A percentile compares a stretch with the other conserved stretches of the same genome.
phyloP scores from a whole-genome alignment of 129 eudicot genomes.

The Oenanthe sinensis region DNA sequence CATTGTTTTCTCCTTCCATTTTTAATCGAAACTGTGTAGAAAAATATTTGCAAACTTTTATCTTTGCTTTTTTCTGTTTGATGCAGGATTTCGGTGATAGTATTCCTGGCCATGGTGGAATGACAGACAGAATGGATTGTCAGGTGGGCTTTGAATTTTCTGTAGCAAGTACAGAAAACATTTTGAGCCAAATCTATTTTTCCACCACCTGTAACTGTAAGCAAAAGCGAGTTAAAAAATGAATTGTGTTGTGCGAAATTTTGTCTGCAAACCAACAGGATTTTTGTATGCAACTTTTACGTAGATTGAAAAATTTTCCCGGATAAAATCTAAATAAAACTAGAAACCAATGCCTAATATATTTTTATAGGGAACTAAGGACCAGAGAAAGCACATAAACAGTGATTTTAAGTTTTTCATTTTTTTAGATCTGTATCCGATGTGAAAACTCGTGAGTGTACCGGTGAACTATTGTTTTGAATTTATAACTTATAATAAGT shows the following conservation, averaged over 20 bases:
- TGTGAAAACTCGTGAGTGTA: too few species aligned
- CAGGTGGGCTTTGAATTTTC: constrained; percentile 41
- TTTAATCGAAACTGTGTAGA: not conserved
- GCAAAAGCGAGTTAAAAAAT: not conserved
- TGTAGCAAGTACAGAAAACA: not conserved
- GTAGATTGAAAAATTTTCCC: not conserved
- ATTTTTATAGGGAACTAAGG: not conserved
- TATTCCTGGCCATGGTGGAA: constrained; percentile 99
- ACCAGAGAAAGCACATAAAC: not conserved
- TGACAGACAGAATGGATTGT: constrained; percentile 99
- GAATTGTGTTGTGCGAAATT: not conserved
- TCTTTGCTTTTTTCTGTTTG: not conserved
- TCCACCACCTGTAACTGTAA: not conserved
- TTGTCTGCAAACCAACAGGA: not conserved
- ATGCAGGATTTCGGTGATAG: constrained; percentile 97
- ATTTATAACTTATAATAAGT: not conserved
- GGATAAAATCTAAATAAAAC: not conserved
- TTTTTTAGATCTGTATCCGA: too few species aligned
- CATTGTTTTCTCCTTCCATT: not conserved
- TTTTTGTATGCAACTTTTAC: not conserved
- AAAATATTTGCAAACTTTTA: constrained; percentile 5
- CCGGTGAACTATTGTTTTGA: not conserved
- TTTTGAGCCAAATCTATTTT: not conserved
- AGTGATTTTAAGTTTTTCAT: not conserved
- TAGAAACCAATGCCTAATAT: not conserved